These are phyloP conservation scores for Candida tallmaniae DNA, from an alignment of 805 yeast species.

Conservation along the genomic window DNA sequence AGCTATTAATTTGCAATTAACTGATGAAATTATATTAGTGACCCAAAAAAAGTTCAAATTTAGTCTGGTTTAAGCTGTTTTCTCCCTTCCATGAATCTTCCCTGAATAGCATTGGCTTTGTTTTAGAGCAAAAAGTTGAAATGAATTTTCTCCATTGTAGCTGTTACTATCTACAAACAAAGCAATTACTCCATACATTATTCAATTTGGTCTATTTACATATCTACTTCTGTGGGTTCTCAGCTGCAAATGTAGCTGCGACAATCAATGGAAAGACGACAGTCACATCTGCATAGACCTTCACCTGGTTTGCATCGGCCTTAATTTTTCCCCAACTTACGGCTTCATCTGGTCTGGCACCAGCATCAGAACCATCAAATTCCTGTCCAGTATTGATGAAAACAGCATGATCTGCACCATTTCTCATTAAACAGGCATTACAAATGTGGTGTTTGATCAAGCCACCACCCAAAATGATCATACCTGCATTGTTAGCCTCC, in stretches of 20 bases:
- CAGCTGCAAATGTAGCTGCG: slow-evolving; percentile 91
- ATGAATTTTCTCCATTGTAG: too few species aligned
- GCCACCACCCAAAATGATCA: slow-evolving; percentile 96
- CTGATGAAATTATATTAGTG: too few species aligned
- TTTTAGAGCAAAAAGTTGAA: too few species aligned
- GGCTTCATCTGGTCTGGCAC: slow-evolving; percentile 99
- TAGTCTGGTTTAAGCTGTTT: too few species aligned
- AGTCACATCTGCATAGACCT: slow-evolving; percentile 93
- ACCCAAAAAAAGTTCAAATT: too few species aligned
- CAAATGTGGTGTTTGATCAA: slow-evolving; percentile 94
- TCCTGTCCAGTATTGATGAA: slow-evolving; percentile 98
- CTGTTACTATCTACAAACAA: too few species aligned
- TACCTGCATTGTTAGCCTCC: slow-evolving; percentile 93
- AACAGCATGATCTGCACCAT: slow-evolving; percentile 98
- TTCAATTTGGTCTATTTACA: too few species aligned
- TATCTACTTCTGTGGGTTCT: too few species aligned
- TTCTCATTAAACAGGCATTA: slow-evolving; percentile 97
- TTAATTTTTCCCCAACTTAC: slow-evolving; percentile 98
- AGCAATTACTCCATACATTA: too few species aligned
- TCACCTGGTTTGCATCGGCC: slow-evolving; percentile 86
- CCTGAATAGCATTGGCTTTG: too few species aligned
- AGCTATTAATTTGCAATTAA: too few species aligned
- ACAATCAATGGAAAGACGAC: slow-evolving; percentile 93
- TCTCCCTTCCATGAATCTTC: too few species aligned
- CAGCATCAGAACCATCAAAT: slow-evolving; percentile 98